A percentile compares a stretch with the other conserved stretches of the same genome.
These are phyloP conservation scores for Tolypocladium amazonense DNA, from an alignment of 2,329 filamentous ascomycete species.

Conservation along the genomic window DNA sequence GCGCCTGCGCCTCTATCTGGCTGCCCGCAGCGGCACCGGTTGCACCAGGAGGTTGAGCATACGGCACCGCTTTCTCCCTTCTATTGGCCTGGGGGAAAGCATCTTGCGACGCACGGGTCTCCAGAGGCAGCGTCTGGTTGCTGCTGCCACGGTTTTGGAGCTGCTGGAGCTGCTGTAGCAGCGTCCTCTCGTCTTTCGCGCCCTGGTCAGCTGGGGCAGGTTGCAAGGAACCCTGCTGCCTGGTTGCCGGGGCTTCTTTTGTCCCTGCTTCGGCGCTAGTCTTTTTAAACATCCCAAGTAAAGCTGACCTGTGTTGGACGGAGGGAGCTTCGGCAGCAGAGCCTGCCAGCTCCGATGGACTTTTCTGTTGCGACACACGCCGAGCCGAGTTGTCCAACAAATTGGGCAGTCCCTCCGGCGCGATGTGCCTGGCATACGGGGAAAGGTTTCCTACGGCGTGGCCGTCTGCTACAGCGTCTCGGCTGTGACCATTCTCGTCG, in stretches of 20 bases:
- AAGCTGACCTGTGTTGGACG: conserved; percentile 32
- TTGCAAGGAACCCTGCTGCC: background rate
- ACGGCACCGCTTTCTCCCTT: background rate
- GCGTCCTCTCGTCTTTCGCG: background rate
- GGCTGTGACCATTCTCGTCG: background rate
- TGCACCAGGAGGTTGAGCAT: background rate
- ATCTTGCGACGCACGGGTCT: conserved; percentile 7
- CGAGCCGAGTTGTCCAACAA: background rate
- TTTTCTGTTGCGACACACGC: conserved; percentile 3
- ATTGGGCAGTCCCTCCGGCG: background rate
- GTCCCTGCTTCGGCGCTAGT: conserved; percentile 7
- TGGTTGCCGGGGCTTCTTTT: background rate
- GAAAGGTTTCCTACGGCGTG: background rate
- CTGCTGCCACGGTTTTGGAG: background rate
- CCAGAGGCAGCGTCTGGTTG: conserved; percentile 6
- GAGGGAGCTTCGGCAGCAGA: conserved; percentile 11
- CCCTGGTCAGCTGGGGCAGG: background rate
- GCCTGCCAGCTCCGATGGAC: conserved; percentile 16
- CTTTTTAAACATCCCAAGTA: conserved; percentile 46
- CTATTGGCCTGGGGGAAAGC: conserved; percentile 6
- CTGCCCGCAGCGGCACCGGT: background rate
- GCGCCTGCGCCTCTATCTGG: background rate
- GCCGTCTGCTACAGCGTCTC: background rate
- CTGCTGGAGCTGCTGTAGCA: conserved; percentile 1
- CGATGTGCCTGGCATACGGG: background rate